These are phyloP conservation scores for Ceriops decandra DNA, from an alignment of 345 rosid species.

Conservation along the genomic window DNA sequence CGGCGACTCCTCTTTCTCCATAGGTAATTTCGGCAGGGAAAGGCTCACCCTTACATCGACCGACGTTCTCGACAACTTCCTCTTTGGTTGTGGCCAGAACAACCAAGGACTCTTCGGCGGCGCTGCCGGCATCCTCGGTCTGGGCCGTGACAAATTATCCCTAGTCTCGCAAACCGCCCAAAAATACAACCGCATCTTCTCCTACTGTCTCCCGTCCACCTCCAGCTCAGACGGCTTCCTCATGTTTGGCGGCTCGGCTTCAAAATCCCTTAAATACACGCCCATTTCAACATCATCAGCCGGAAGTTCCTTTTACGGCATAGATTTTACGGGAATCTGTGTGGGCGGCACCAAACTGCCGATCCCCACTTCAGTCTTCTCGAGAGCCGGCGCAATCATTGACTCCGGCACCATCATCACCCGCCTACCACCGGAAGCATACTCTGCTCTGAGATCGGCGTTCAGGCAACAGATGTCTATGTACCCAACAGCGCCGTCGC, in stretches of 20 bases:
- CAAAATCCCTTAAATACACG: conserved; percentile 49
- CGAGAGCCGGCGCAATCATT: conserved; percentile 52
- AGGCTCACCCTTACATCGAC: conserved; percentile 48
- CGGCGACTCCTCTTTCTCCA: conserved; percentile 70
- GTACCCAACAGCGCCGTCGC: conserved; percentile 52
- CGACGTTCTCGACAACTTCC: conserved; percentile 40
- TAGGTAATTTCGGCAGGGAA: conserved; percentile 62
- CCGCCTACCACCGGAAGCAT: conserved; percentile 63
- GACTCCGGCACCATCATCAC: conserved; percentile 92
- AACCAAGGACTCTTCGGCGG: conserved; percentile 71
- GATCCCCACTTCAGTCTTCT: conserved; percentile 45
- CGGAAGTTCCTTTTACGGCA: conserved; percentile 56
- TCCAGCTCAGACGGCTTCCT: conserved; percentile 64
- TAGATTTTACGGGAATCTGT: conserved; percentile 47
- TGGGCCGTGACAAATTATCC: conserved; percentile 68
- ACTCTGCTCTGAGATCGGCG: conserved; percentile 41
- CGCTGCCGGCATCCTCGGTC: conserved; percentile 75
- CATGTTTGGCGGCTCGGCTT: conserved; percentile 39
- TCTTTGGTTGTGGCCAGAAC: conserved; percentile 82
- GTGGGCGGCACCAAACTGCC: conserved; percentile 51
- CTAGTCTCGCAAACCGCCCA: conserved; percentile 59
- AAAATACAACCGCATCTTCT: conserved; percentile 61
- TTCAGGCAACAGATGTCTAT: conserved; percentile 49
- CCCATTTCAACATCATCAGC: conserved; percentile 41
- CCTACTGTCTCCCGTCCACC: conserved; percentile 83